Percentiles rank a stretch among this genome's conserved stretches.
phyloP scores from a whole-genome alignment of 2,329 filamentous ascomycete species.

The Paracoccidioides brasiliensis region DNA sequence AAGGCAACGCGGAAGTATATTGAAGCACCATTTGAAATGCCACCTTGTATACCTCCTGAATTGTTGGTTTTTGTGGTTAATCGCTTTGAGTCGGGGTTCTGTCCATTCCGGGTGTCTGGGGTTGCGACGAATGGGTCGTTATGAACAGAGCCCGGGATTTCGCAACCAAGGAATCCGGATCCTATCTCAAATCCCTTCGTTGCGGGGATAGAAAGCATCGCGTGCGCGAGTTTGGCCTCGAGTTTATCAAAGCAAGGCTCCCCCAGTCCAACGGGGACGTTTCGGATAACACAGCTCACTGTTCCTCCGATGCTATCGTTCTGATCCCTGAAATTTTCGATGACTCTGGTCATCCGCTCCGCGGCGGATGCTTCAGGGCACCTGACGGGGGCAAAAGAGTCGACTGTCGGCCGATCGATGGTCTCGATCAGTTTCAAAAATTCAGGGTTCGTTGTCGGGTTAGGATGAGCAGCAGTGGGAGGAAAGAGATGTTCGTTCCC shows the following conservation, averaged over 20 bases:
- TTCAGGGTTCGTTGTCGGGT: slow-evolving; percentile 58
- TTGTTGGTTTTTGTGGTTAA: slow-evolving; percentile 88
- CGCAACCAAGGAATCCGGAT: slow-evolving; percentile 77
- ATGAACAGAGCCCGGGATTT: slow-evolving; percentile 76
- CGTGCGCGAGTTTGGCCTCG: slow-evolving; percentile 80
- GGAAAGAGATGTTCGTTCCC: slow-evolving; percentile 68
- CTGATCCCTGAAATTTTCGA: slow-evolving; percentile 63
- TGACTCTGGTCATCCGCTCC: slow-evolving; percentile 62
- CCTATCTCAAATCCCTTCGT: slow-evolving; percentile 95
- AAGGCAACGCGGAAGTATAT: slow-evolving; percentile 94
- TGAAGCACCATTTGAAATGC: slow-evolving; percentile 82
- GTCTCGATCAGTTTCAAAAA: slow-evolving; percentile 62
- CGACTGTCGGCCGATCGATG: slow-evolving; percentile 59
- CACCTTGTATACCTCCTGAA: slow-evolving; percentile 87
- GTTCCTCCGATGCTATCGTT: slow-evolving; percentile 89
- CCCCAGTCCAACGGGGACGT: slow-evolving; percentile 71
- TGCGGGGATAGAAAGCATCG: slow-evolving; percentile 88
- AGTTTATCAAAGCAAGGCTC: slow-evolving; percentile 95
- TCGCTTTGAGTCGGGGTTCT: slow-evolving; percentile 5
- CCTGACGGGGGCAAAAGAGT: slow-evolving; percentile 71
- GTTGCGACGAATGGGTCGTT: slow-evolving; percentile 69
- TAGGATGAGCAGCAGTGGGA: slow-evolving; percentile 53
- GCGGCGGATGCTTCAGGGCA: slow-evolving; percentile 59
- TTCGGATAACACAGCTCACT: slow-evolving; percentile 84
- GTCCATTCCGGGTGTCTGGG: slow-evolving; percentile 22